Percentiles rank a stretch among this genome's conserved stretches.
These are phyloP conservation scores for Yarrowia sp. DNA, from an alignment of 805 yeast genomes.

Conservation along the genomic window DNA sequence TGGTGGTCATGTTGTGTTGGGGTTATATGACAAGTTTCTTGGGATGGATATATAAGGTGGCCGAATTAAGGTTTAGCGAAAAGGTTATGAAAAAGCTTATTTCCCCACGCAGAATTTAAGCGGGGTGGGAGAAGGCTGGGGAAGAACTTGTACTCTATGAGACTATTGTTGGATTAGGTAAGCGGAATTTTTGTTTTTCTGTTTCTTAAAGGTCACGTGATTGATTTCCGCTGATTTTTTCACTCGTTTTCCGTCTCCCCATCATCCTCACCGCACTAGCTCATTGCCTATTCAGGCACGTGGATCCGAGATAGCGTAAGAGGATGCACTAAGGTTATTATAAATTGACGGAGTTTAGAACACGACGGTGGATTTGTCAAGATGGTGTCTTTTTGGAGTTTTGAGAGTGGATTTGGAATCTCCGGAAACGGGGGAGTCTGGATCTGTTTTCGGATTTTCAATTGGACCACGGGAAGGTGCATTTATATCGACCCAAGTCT, in stretches of 20 bases:
- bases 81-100: not conserved
- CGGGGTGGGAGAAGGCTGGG: too few relatives aligned
- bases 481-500: not conserved
- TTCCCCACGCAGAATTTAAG: too few relatives aligned
- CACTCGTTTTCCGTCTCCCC: not conserved
- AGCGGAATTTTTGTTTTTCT: too few relatives aligned
- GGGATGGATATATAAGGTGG: not conserved
- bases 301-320: slow-evolving; percentile 12
- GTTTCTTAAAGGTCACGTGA: too few relatives aligned
- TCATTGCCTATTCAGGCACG: slow-evolving; percentile 15
- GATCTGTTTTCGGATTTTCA: not conserved
- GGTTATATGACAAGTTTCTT: not conserved
- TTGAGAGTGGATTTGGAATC: not conserved
- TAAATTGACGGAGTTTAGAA: not conserved
- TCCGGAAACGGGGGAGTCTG: not conserved
- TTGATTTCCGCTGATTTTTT: too few relatives aligned
- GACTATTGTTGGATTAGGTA: too few relatives aligned
- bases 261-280: too few relatives aligned
- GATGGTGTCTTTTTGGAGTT: not conserved
- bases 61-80: not conserved
- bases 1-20: slow-evolving; percentile 36
- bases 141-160: too few relatives aligned
- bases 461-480: not conserved
- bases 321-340: not conserved
- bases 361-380: not conserved